Evolutionary conservation across 2,329 filamentous ascomycete genomes (phyloP), one percentile per base, ranked within the genome.

Genomic region (Fusarium floridanum): DNA sequence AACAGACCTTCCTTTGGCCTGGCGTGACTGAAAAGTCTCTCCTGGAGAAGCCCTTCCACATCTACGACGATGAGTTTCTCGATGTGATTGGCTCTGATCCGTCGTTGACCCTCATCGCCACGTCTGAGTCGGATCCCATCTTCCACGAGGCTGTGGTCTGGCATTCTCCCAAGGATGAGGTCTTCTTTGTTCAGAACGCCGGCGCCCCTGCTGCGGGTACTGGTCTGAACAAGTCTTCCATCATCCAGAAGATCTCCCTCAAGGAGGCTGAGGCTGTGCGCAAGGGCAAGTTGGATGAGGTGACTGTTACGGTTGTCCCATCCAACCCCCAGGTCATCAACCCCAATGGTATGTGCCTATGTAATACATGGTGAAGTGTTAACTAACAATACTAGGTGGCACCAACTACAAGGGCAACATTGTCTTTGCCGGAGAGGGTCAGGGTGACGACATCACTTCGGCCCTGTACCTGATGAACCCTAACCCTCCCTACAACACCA

Each of bases 61-160:
- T 79, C 65, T 90, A 88, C 70, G 85, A 89, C 55, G 78, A 84
- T 0, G 86, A 86, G 20, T 90, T 90, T 64, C 81, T 83, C 57
- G 80, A 85, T 24, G 81, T 90, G 6, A 84, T 90, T 27, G 88
- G 88, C 4, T 34, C 76, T 0, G 80, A 86, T 2, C 87, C 88
- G 0, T 85, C 86, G 0, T 77, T 90, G 70, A 88, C 88, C 1
- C 79, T 88, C 16, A 83, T 89, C 11, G 87, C 86, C 2, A 81
- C 84, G 6, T 82, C 85, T 0, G 84, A 81, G 0, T 80, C 77
- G 0, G 83, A 88, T 61, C 87, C 86, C 0, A 74, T 88, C 6
- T 90, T 88, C 57, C 89, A 90, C 65, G 89, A 91, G 73, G 88
- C 88, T 8, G 86, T 88, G 7, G 84, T 88, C 0, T 90, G 87